Base-by-base conservation (phyloP, 1,139 yeast genomes). In the Blastobotrys aristatus region DNA sequence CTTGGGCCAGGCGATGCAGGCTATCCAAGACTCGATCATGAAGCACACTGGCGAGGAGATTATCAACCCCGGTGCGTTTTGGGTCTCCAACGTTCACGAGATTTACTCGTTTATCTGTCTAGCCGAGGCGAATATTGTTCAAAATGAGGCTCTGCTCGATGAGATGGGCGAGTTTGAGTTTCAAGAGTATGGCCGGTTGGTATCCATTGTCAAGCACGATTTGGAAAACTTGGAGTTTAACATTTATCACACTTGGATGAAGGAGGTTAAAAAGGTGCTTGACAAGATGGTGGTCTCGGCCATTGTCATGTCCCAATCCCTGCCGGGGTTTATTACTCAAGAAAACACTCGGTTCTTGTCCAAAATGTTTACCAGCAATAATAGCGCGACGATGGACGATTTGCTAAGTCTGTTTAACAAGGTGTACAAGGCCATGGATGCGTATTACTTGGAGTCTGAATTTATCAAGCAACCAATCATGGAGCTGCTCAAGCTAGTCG, bases 41-140 rank as follows among this genome's bases (percentile, higher is more conserved):
- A 60, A 63, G 48, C 58, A 57, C 42, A 82, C 82, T 61, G 96
- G 92, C 46, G 95, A 87, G 52, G 95, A 88, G 54, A 82, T 88
- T 37, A 83, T 90, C 60, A 80, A 90, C 44, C 89, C 89, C 59
- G 97, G 97, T 59, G 96, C 97, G 0, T 92, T 92, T 73, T 92
- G 99, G 99, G 74, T 94, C 57, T 87, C 97, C 2, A 92, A 92
- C 68, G 92, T 95, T 6, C 97, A 94, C 64, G 98, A 94, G 66
- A 77, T 92, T 59, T 86, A 87, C 67, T 89, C 97, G 1, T 94
- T 92, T 72, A 95, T 90, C 52, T 82, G 92, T 17, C 86, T 89
- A 66, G 98, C 97, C 4, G 96, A 92, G 66, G 81, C 80, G 55
- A 88, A 96, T 18, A 88, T 92, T 55, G 73, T 87, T 46, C 88